These are phyloP conservation scores for Neurospora tetraspora DNA, from an alignment of 495 filamentous ascomycete species.

Conservation along the genomic window DNA sequence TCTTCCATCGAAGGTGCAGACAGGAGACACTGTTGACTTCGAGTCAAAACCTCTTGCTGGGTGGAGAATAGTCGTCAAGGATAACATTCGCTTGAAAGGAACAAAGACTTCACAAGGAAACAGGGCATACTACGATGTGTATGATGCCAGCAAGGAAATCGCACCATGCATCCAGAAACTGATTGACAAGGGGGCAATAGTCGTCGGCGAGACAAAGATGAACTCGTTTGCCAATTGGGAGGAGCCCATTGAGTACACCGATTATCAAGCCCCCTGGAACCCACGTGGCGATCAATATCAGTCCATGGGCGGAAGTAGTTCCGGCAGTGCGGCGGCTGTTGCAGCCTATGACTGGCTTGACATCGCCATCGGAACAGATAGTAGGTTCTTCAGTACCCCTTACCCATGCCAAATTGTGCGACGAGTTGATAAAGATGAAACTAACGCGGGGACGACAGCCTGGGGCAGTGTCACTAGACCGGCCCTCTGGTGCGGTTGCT, in stretches of 20 bases:
- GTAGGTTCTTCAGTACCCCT: neutral
- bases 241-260: constrained; percentile 43
- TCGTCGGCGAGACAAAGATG: constrained; percentile 51
- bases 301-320: constrained; percentile 34
- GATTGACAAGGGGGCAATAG: constrained; percentile 47
- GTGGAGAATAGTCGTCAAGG: constrained; percentile 16
- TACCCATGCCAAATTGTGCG: neutral
- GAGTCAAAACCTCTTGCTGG: neutral
- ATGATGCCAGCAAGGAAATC: constrained; percentile 35
- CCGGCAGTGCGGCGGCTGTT: constrained; percentile 38
- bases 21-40: neutral
- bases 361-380: constrained; percentile 37
- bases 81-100: too few relatives aligned
- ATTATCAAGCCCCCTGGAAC: constrained; percentile 45
- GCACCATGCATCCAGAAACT: constrained; percentile 43
- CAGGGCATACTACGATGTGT: too few relatives aligned
- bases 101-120: too few relatives aligned
- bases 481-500: neutral
- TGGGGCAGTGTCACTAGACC: neutral
- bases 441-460: neutral
- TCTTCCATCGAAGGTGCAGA: neutral
- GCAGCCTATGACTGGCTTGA: constrained; percentile 49
- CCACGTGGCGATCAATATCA: constrained; percentile 49
- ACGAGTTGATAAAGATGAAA: neutral
- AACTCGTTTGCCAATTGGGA: constrained; percentile 51